Base-by-base conservation (phyloP, 2,329 filamentous ascomycete genomes). In the Cadophora malorum region DNA sequence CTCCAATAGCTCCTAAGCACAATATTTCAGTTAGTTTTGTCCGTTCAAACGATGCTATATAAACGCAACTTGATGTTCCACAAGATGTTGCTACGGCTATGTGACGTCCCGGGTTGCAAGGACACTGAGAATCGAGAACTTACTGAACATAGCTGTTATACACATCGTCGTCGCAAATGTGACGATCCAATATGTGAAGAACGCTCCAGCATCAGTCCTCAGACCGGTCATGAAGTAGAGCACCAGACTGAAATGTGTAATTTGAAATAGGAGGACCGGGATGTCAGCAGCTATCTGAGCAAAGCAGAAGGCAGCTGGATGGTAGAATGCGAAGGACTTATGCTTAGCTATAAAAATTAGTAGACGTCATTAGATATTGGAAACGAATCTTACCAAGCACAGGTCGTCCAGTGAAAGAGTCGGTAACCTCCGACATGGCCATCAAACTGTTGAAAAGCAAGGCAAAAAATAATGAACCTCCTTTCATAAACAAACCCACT, bases 151-250 rank as follows among this genome's bases (percentile, higher is more conserved):
- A 1, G 85, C 85, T 0, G 86, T 89, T 80, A 89, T 86, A 50
- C 81, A 83, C 74, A 89, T 83, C 0, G 81, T 80, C 0, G 81
- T 75, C 33, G 86, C 77, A 0, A 88, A 73, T 10, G 88, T 64
- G 10, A 86, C 66, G 12, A 85, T 16, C 85, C 85, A 90, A 71
- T 83, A 89, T 0, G 87, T 89, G 73, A 91, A 90, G 79, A 90
- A 91, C 0, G 81, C 79, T 0, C 75, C 80, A 0, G 88, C 87
- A 0, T 80, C 78, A 49, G 76, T 76, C 5, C 81, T 83, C 41
- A 90, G 78, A 0, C 85, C 85, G 16, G 84, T 84, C 87, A 90
- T 89, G 70, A 89, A 91, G 78, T 91, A 91, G 0, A 88, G 68
- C 0, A 88, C 81, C 0, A 91, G 4, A 2, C 83, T 80, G 70